phyloP scores from a whole-genome alignment of 176 grass and related monocot species.

The Avena insularis region DNA sequence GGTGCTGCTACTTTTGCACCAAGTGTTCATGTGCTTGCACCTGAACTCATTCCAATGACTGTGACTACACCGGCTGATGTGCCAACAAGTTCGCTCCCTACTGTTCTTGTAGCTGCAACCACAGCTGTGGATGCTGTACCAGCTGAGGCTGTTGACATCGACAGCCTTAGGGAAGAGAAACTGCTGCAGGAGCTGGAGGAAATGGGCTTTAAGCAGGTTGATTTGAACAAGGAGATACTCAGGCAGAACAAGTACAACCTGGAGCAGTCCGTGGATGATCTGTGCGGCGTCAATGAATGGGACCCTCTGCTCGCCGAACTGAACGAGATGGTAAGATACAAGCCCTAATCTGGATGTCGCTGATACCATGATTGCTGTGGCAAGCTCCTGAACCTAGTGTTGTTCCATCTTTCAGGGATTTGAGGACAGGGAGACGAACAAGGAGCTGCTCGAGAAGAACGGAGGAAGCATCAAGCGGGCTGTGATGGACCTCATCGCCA shows the following conservation, averaged over 20 bases:
- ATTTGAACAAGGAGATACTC: slow-evolving; percentile 95
- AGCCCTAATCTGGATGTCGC: background rate
- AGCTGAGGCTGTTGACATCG: slow-evolving; percentile 4
- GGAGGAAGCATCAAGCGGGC: slow-evolving; percentile 94
- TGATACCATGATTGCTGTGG: background rate
- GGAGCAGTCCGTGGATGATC: slow-evolving; percentile 84
- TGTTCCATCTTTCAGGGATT: slow-evolving; percentile 67
- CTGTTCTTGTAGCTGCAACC: background rate
- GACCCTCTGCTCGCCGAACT: slow-evolving; percentile 83
- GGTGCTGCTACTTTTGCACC: slow-evolving; percentile 8
- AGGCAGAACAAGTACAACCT: slow-evolving; percentile 83
- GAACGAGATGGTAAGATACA: slow-evolving; percentile 72
- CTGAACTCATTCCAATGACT: background rate
- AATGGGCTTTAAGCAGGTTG: slow-evolving; percentile 94
- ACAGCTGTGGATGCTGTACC: background rate
- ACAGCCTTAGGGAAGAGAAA: slow-evolving; percentile 57
- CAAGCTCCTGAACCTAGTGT: slow-evolving; percentile 17
- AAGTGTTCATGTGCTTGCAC: slow-evolving; percentile 27
- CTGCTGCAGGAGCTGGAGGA: slow-evolving; percentile 85
- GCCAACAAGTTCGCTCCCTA: background rate
- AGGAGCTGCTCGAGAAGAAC: slow-evolving; percentile 80
- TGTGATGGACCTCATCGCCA: slow-evolving; percentile 83
- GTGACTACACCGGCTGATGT: background rate
- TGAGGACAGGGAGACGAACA: slow-evolving; percentile 73
- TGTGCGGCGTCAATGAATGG: slow-evolving; percentile 84